A percentile compares a stretch with the other conserved stretches of the same genome.
phyloP scores from a whole-genome alignment of 2,329 filamentous ascomycete genomes.

The Hypoxylon sp. region DNA sequence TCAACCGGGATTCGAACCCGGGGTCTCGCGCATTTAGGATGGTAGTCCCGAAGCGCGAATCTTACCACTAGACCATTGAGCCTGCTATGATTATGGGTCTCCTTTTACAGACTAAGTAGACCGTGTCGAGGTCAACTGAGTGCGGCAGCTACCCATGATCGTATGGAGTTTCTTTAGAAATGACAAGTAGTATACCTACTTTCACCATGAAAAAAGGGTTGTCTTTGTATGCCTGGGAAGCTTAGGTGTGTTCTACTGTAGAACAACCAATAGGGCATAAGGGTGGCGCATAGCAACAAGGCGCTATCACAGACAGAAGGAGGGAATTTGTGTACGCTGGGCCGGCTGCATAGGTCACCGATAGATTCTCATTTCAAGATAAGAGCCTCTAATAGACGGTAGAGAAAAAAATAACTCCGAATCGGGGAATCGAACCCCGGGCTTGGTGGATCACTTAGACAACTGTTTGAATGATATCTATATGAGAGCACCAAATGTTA shows the following conservation, averaged over 20 bases:
- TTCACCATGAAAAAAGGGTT: not conserved
- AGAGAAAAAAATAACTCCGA: slow-evolving; percentile 43
- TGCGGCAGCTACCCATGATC: not conserved
- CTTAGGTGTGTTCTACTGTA: too few relatives aligned
- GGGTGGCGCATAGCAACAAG: not conserved
- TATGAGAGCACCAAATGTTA: slow-evolving; percentile 53
- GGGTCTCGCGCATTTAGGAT: slow-evolving; percentile 1
- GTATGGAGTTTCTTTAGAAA: not conserved
- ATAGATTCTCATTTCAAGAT: not conserved
- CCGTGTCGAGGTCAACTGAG: not conserved
- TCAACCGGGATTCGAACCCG: slow-evolving; percentile 6
- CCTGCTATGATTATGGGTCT: not conserved
- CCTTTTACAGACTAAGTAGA: not conserved
- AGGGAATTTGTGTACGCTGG: not conserved
- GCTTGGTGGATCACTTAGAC: slow-evolving; percentile 40
- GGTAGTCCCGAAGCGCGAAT: slow-evolving; percentile 3
- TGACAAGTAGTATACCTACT: not conserved
- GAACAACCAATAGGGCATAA: not conserved
- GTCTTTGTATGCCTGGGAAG: too few relatives aligned
- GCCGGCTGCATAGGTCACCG: not conserved
- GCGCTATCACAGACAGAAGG: not conserved
- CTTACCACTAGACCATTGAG: slow-evolving; percentile 10
- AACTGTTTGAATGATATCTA: not conserved
- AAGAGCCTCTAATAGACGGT: not conserved
- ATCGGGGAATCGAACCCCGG: slow-evolving; percentile 50